These are phyloP conservation scores for Saccharomycopsis fibuligera DNA, from an alignment of 805 yeast genomes.

Conservation along the genomic window DNA sequence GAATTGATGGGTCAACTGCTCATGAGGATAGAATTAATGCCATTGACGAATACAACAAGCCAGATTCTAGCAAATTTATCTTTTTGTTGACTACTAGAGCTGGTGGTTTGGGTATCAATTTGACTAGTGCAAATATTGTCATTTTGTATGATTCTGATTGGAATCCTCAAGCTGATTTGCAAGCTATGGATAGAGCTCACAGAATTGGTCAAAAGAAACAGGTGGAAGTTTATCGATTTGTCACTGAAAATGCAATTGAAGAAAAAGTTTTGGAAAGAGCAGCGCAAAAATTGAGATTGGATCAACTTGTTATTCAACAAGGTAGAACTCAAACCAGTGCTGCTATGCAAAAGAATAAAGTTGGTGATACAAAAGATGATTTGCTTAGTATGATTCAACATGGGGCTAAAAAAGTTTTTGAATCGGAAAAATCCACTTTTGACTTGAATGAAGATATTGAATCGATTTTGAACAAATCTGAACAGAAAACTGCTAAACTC, in stretches of 20 bases:
- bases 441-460: conserved; percentile 69
- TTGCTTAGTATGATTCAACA: conserved; percentile 92
- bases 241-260: conserved; percentile 92
- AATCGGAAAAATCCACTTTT: conserved; percentile 30
- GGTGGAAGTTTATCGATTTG: conserved; percentile 86
- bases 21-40: conserved; percentile 91
- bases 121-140: conserved; percentile 88
- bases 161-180: conserved; percentile 97
- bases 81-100: conserved; percentile 91
- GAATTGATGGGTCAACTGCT: conserved; percentile 90
- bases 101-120: conserved; percentile 92
- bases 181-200: conserved; percentile 98
- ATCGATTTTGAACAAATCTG: conserved; percentile 71
- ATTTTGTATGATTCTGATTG: conserved; percentile 89
- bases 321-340: conserved; percentile 53
- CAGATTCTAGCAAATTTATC: conserved; percentile 74
- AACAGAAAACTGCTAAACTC: conserved; percentile 69
- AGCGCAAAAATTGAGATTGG: conserved; percentile 85
- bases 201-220: conserved; percentile 97
- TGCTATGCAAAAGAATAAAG: conserved; percentile 24
- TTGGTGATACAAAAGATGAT: conserved; percentile 73
- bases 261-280: conserved; percentile 95
- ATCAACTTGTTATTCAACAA: conserved; percentile 93
- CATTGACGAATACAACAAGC: conserved; percentile 84
- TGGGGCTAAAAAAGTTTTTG: conserved; percentile 89